Conservation (phyloP, 139 green algal species). For the Haematococcus sp. region DNA sequence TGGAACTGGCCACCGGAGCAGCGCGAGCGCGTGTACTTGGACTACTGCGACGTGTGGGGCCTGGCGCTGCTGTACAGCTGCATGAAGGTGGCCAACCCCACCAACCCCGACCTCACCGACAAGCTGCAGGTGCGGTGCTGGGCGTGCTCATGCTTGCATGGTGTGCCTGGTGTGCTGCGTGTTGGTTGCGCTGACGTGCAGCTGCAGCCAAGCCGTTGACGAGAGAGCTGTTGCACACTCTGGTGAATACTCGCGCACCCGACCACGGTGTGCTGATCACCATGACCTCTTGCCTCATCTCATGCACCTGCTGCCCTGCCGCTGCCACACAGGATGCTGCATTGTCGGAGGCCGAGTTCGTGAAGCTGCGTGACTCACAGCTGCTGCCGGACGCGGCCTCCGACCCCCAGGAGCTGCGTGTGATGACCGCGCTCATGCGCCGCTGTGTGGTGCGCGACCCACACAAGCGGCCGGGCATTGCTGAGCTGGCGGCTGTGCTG, state of each 20-base stretch:
- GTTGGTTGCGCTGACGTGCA: too few relatives aligned
- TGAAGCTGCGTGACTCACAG: not conserved
- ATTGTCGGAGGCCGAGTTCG: not conserved
- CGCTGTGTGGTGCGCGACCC: constrained; percentile 6
- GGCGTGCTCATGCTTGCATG: too few relatives aligned
- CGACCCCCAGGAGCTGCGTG: constrained; percentile 5
- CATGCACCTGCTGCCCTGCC: not conserved
- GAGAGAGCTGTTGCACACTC: too few relatives aligned
- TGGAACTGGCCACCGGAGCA: constrained; percentile 15
- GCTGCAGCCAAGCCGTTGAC: too few relatives aligned
- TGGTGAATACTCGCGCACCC: too few relatives aligned
- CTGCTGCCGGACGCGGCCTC: not conserved
- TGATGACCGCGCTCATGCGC: not conserved
- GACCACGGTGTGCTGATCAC: too few relatives aligned
- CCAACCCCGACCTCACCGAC: not conserved
- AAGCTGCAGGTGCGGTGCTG: not conserved
- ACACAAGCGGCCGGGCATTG: not conserved
- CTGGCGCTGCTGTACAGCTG: constrained; percentile 16
- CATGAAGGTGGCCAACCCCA: constrained; percentile 10
- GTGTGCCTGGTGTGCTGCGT: too few relatives aligned
- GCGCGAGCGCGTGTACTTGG: constrained; percentile 4
- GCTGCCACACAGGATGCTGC: not conserved
- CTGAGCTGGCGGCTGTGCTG: not conserved
- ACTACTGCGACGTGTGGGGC: constrained; percentile 6
- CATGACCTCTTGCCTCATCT: too few relatives aligned